A percentile compares a stretch with the other conserved stretches of the same genome.
Evolutionary conservation across 2,329 filamentous ascomycete genomes (phyloP).

Genomic region (Fusarium beomiforme): DNA sequence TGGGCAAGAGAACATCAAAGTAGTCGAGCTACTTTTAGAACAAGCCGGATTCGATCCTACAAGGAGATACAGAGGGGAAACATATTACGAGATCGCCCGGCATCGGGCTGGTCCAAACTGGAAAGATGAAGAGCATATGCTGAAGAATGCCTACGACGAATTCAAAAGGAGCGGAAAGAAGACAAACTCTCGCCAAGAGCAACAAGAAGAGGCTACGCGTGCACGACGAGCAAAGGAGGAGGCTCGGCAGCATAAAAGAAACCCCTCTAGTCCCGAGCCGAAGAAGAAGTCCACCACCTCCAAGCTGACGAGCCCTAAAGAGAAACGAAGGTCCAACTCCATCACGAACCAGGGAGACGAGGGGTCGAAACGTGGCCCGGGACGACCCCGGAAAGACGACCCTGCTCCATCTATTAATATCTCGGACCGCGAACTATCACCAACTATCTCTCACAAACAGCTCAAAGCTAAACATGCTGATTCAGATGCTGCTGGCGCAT

Average conservation of each 20-base stretch:
- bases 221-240: conserved; percentile 57
- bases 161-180: conserved; percentile 66
- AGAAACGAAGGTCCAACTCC: conserved; percentile 59
- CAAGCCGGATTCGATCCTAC: conserved; percentile 86
- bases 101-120: conserved; percentile 86
- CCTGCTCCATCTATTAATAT: conserved; percentile 57
- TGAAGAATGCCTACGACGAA: conserved; percentile 80
- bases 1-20: conserved; percentile 85
- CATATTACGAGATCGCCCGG: conserved; percentile 88
- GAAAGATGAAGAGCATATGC: conserved; percentile 84
- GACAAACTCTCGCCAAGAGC: conserved; percentile 58
- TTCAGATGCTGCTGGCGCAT: conserved; percentile 61
- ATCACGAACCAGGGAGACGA: conserved; percentile 58
- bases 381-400: conserved; percentile 66
- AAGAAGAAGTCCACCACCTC: conserved; percentile 54
- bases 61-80: conserved; percentile 76
- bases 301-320: conserved; percentile 57
- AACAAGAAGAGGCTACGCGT: conserved; percentile 58
- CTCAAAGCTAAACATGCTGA: conserved; percentile 64
- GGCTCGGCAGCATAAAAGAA: conserved; percentile 55
- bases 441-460: conserved; percentile 58
- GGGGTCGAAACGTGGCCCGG: conserved; percentile 61
- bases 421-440: conserved; percentile 65
- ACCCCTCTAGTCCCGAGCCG: conserved; percentile 59
- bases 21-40: conserved; percentile 81